Conservation (phyloP, 306 rosid genomes). For the Inga laurina region DNA sequence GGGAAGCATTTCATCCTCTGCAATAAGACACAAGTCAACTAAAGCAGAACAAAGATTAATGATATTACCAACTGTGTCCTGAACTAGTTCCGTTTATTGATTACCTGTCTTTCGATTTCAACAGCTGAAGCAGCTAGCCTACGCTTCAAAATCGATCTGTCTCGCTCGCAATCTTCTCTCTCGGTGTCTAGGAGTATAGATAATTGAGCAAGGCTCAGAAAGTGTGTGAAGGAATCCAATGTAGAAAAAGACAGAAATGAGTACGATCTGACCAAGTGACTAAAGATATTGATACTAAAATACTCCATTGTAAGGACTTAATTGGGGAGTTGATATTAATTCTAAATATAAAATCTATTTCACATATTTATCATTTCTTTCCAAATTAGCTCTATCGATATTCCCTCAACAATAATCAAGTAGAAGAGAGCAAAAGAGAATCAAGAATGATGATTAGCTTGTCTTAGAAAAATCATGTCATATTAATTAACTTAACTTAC, state of each 20-base stretch:
- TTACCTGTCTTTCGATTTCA: slow-evolving; percentile 86
- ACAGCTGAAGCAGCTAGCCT: slow-evolving; percentile 72
- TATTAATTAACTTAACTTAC: too few relatives aligned
- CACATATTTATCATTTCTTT: too few relatives aligned
- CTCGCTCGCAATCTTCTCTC: slow-evolving; percentile 70
- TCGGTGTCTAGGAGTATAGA: slow-evolving; percentile 58
- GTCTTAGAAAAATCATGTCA: too few relatives aligned
- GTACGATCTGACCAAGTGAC: not conserved
- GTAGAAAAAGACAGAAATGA: not conserved
- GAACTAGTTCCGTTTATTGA: not conserved
- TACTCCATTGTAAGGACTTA: too few relatives aligned
- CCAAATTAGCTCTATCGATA: too few relatives aligned
- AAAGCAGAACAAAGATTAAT: slow-evolving; percentile 9
- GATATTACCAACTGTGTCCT: not conserved
- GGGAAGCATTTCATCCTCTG: slow-evolving; percentile 99
- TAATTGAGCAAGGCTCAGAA: slow-evolving; percentile 18
- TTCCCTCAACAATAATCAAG: too few relatives aligned
- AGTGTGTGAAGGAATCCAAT: slow-evolving; percentile 22
- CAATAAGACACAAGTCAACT: slow-evolving; percentile 34
- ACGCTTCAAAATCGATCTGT: slow-evolving; percentile 66
- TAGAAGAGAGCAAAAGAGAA: too few relatives aligned
- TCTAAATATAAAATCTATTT: too few relatives aligned
- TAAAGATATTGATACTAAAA: slow-evolving; percentile 7
- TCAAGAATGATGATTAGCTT: too few relatives aligned
- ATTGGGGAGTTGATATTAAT: too few relatives aligned